Conservation (phyloP, 768 basidiomycete genomes). For the Naganishia friedmannii region DNA sequence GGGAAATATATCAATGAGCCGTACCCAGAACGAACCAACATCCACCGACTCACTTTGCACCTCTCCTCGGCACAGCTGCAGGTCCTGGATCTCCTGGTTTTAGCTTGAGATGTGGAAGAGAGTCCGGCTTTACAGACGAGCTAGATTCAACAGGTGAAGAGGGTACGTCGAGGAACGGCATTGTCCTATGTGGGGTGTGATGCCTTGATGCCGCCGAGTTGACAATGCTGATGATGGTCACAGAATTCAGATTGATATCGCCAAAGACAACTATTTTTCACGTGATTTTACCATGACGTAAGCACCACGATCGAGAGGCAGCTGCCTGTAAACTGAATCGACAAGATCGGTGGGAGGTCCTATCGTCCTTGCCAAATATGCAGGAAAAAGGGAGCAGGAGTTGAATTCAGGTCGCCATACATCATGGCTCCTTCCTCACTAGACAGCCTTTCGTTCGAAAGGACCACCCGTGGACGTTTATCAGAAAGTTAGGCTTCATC, state of each 20-base stretch:
- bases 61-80: slow-evolving; percentile 8
- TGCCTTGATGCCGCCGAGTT: too few species aligned
- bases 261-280: too few species aligned
- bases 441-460: neutral
- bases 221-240: neutral
- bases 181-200: neutral
- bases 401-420: too few species aligned
- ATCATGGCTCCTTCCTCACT: neutral
- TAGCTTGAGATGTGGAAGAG: slow-evolving; percentile 27
- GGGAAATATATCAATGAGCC: neutral
- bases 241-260: neutral
- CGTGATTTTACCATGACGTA: too few species aligned
- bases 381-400: too few species aligned
- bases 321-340: too few species aligned
- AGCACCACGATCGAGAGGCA: too few species aligned
- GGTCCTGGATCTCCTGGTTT: slow-evolving; percentile 23
- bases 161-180: slow-evolving; percentile 34
- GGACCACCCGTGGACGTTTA: too few species aligned
- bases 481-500: neutral
- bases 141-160: slow-evolving; percentile 10
- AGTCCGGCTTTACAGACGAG: neutral
- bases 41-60: slow-evolving; percentile 21
- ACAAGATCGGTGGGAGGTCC: too few species aligned
- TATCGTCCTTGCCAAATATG: too few species aligned
- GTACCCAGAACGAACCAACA: too few species aligned